A percentile compares a stretch with the other conserved stretches of the same genome.
These are phyloP conservation scores for Discostella pseudostelligera DNA, from an alignment of 108 stramenopile genomes.

Conservation along the genomic window DNA sequence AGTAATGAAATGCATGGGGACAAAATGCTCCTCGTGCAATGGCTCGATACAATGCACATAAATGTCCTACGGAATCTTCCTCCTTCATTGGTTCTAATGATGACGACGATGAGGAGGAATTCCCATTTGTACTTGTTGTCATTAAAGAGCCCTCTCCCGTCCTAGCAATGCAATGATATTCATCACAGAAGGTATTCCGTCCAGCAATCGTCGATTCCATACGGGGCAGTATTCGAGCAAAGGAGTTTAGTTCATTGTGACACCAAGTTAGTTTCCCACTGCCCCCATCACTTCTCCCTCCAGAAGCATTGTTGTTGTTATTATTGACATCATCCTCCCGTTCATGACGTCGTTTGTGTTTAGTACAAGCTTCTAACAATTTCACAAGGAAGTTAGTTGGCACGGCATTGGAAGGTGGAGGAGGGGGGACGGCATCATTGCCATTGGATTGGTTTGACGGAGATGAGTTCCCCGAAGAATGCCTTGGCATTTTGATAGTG, in stretches of 20 bases:
- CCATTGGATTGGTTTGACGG: too few species aligned
- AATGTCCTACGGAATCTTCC: slow-evolving; percentile 44
- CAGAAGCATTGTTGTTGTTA: not conserved
- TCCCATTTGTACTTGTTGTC: not conserved
- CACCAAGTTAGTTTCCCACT: slow-evolving; percentile 6
- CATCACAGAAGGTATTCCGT: slow-evolving; percentile 8
- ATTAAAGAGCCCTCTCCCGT: not conserved
- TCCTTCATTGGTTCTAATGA: not conserved
- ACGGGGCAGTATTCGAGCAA: slow-evolving; percentile 32
- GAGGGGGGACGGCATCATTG: too few species aligned
- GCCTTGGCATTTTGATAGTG: too few species aligned
- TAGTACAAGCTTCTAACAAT: slow-evolving; percentile 39
- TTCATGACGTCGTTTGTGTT: slow-evolving; percentile 38
- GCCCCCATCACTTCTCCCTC: too few species aligned
- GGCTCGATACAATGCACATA: slow-evolving; percentile 69
- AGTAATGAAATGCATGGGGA: slow-evolving; percentile 54
- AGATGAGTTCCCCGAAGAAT: too few species aligned
- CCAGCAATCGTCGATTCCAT: slow-evolving; percentile 19
- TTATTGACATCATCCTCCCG: slow-evolving; percentile 8
- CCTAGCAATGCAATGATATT: slow-evolving; percentile 1
- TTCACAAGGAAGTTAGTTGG: slow-evolving; percentile 27
- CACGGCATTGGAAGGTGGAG: too few species aligned
- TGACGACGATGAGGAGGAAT: not conserved
- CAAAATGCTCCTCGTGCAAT: slow-evolving; percentile 66
- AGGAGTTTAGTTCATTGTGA: slow-evolving; percentile 14